Evolutionary conservation across 2,329 filamentous ascomycete species (phyloP), one percentile per base, ranked within the genome.

Genomic region (Aspergillus novofumigatus): DNA sequence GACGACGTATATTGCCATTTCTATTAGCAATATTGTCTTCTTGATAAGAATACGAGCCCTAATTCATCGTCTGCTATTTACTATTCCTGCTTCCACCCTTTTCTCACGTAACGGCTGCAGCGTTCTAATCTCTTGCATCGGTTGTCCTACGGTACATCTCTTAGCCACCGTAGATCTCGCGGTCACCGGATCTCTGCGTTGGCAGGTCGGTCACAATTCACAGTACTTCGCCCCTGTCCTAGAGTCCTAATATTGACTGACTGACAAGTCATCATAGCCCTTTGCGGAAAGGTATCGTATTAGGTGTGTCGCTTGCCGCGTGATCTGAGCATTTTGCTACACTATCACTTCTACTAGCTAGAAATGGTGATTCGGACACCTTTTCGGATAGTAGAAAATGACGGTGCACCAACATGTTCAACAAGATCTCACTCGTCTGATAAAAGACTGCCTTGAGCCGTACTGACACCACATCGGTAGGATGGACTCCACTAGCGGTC

Each of bases 181-280:
- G 63, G 69, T 72, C 69, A 72, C 68, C 69, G 62, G 69, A 69
- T 70, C 69, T 68, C 65, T 72, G 69, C 59, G 69, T 65, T 72
- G 69, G 68, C 69, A 70, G 49, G 58, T 64, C 59, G 58, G 65
- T 64, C 63, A 65, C 53, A 50, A 56, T 54, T 64, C 62, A 64
- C 53, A 50, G 57, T 53, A 49, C 49, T 49, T 56, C 53, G 35
- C 38, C 56, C 48, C 41, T 58, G 49, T 51, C 51, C 42, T 59
- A 50, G 56, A 51, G 49, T 51, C 45, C 38, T 51, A 44, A 47
- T 48, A 51, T 60, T 51, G 35, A 52, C 25, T 53, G 51, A 48
- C 51, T 49, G 55, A 60, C 57, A 60, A 56, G 56, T 61, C 59
- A 61, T 57, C 63, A 59, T 54, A 49, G 42, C 53, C 52, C 51